Evolutionary conservation across 257 asterid species (phyloP), one percentile per base, ranked within the genome.

Genomic region (Orobanche coerulescens): DNA sequence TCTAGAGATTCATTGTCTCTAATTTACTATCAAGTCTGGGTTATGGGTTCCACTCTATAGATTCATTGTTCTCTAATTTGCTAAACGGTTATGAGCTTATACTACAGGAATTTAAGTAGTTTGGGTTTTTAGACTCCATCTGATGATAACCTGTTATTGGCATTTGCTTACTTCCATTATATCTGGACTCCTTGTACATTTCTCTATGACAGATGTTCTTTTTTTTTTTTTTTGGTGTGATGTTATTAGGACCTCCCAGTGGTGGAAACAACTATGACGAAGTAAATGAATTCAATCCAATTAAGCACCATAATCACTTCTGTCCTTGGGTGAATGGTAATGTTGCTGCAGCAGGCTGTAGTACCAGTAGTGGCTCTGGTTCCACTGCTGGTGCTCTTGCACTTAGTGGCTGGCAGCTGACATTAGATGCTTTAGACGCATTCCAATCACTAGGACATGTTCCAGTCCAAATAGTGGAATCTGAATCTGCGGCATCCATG

Each of bases 261-360:
- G 99, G 95, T 18, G 96, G 81, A 80, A 84, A 93, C 83, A 90
- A 90, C 79, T 89, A 86, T 66, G 96, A 84, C 34, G 99, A 84
- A 56, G 77, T 77, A n/a, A 80, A 73, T 74, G 99, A 93, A 69
- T 93, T 93, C 31, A 95, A 93, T 75, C 99, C 97, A 61, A 87
- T 93, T 30, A 89, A 86, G 85, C 81, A 83, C 71, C 99, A 93
- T 63, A 93, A 93, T 71, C 76, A 69, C 73, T 89, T 81, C 78
- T 93, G 99, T 67, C 97, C 99, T 66, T 93, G 99, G 99, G 96
- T 93, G 67, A 89, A 93, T 63, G 97, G 99, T 66, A 89, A 93
- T 79, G 99, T 93, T 68, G 99, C 99, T 25, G 95, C 98, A 69
- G 99, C 99, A 3, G 99, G 97, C 75, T 73, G 85, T 71, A 75